Evolutionary conservation across 2,329 filamentous ascomycete genomes (phyloP).

Genomic region (Lasiodiplodia sp.): DNA sequence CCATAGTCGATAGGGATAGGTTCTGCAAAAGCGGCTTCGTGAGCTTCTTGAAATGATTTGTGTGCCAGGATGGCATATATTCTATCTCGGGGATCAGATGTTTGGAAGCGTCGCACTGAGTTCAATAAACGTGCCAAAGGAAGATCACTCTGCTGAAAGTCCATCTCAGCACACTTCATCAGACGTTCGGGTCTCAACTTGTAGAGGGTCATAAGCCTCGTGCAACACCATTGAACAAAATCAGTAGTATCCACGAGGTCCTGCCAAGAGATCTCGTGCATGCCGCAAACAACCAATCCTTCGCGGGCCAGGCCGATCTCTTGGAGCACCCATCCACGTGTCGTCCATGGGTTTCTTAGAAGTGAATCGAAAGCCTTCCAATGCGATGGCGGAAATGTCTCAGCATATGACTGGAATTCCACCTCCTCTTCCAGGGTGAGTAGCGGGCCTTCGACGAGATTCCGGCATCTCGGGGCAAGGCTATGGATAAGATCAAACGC

Average conservation of each 20-base stretch:
- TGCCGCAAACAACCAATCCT: neutral
- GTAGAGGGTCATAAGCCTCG: neutral
- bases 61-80: neutral
- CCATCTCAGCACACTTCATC: fast-evolving
- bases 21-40: neutral
- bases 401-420: neutral
- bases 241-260: neutral
- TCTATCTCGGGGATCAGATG: neutral
- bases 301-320: neutral
- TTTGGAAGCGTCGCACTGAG: neutral
- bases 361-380: neutral
- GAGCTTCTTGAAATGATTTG: neutral
- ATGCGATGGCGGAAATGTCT: neutral
- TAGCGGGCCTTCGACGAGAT: neutral
- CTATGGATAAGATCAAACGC: neutral
- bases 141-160: neutral
- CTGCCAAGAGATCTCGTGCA: neutral
- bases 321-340: neutral
- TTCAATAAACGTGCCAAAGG: fast-evolving
- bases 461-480: neutral
- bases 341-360: neutral
- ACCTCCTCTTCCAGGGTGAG: neutral
- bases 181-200: fast-evolving
- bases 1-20: neutral
- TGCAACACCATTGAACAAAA: neutral